Evolutionary conservation across 257 asterid species (phyloP), one percentile per base, ranked within the genome.

Genomic region (Fraxinus americana): DNA sequence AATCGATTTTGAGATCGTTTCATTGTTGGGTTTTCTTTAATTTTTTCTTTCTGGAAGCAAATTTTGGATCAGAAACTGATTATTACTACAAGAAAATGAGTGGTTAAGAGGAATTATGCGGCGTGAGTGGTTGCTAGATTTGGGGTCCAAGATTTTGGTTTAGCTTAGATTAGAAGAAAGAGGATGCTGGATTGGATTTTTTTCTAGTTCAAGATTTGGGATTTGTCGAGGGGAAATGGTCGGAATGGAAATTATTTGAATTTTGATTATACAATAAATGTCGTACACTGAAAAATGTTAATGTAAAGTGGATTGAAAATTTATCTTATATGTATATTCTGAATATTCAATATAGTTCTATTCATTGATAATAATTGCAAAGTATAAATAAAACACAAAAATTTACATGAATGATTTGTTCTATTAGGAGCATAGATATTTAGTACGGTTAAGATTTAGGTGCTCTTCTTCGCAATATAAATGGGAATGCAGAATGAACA

Each of bases 1-100:
- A 78, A 77, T 72, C 82, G 57, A 45, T 81, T 9, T 17, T 86
- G 90, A 80, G 88, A 77, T 89, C 97, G 87, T 80, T 88, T 94
- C 92, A 92, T 85, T 29, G 30, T 80, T 82, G 65, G 79, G 75
- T 34, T 50, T 38, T 69, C 10, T 30, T 48, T 48, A 48, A 14
- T 48, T 16, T 48, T 48, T 16, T 48, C 59, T 48, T 48, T 17
- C 32, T 17, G 10, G 17, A 38, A 57, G 25, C 25, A 57, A 57
- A 1, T 57, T 19, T 57, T n/a, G 27, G 71, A 38, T 7, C 59
- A 48, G n/a, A 48, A 16, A 48, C n/a, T 48, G 59, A 48, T 48
- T 14, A 16, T 48, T 48, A 48, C 61, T 41, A 35, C 50, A 75
- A 72, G 65, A 48, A 48, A 21, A 36, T 14, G 21, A 21, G 59